Base-by-base conservation (phyloP, 1,139 yeast genomes). In the Debaryomyces nepalensis region DNA sequence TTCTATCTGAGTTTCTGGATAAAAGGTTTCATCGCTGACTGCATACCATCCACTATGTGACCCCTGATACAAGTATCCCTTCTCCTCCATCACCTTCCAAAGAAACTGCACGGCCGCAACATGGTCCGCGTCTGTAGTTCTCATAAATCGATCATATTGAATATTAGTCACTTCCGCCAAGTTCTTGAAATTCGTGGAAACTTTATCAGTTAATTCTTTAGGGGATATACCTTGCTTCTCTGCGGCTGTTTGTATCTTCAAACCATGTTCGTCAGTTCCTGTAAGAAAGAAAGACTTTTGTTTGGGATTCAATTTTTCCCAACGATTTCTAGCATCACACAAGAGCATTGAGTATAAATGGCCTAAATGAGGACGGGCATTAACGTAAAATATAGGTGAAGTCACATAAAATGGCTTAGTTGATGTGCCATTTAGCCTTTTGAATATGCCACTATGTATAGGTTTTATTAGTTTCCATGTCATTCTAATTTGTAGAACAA, bases 221-320 rank as follows among this genome's bases (percentile, higher is more conserved):
- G 97, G 93, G 6, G 65, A 66, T 7, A 64, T 56, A 1, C 73
- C 70, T 4, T 70, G 70, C 15, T 75, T 76, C 43, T 75, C 78
- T 2, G 84, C 84, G 0, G 85, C 84, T 39, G 77, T 75, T 51
- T 89, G 95, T 27, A 93, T 91, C 68, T 93, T 93, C 47, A 90
- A 68, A 0, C 99, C 99, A 61, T 93, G 99, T 63, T 93, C 99
- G 61, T 93, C 99, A 0, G 98, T 91, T 0, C 99, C 99, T 0
- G 99, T 93, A 8, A 88, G 77, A 57, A 91, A 75, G 47, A 70
- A 78, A 0, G 87, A 65, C 2, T 59, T 55, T 0, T 51, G 53
- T 4, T 31, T 38, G 0, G 77, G 72, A 11, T 68, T 54, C 5
- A 75, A 64, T 35, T 66, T 69, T 36, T 78, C 79, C 96, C 97